These are phyloP conservation scores for Sungouiozyma ichnusensis DNA, from an alignment of 805 yeast species.

Conservation along the genomic window DNA sequence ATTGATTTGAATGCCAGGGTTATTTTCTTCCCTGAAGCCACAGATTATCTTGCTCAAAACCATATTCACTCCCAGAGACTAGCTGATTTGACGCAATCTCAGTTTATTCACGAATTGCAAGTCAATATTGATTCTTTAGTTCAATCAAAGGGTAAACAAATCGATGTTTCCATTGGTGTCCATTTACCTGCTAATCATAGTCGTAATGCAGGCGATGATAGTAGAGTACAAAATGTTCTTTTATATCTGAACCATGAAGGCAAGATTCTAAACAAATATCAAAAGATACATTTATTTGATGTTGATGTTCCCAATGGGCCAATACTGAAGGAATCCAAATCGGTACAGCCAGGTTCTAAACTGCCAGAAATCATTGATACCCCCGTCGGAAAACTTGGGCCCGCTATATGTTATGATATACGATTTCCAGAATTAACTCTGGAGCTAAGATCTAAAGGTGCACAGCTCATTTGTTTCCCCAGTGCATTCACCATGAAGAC, in stretches of 20 bases:
- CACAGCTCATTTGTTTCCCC: conserved; percentile 71
- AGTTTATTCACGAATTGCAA: conserved; percentile 36
- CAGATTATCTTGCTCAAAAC: conserved; percentile 72
- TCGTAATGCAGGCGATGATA: conserved; percentile 14
- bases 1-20: conserved; percentile 49
- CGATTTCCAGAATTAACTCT: conserved; percentile 77
- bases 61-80: conserved; percentile 54
- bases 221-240: conserved; percentile 58
- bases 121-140: conserved; percentile 34
- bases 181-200: conserved; percentile 57
- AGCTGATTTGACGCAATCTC: conserved; percentile 37
- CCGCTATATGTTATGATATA: conserved; percentile 76
- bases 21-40: conserved; percentile 85
- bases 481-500: conserved; percentile 90
- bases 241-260: conserved; percentile 64
- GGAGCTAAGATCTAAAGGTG: conserved; percentile 55
- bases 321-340: conserved; percentile 59
- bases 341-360: conserved; percentile 68
- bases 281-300: conserved; percentile 82
- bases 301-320: conserved; percentile 77
- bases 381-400: conserved; percentile 56
- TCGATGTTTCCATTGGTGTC: conserved; percentile 75
- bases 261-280: conserved; percentile 56
- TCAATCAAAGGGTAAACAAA: conserved; percentile 29
- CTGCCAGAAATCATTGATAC: conserved; percentile 46